Base-by-base conservation (phyloP, 106 monocot species). In the Phalaenopsis aphrodite region DNA sequence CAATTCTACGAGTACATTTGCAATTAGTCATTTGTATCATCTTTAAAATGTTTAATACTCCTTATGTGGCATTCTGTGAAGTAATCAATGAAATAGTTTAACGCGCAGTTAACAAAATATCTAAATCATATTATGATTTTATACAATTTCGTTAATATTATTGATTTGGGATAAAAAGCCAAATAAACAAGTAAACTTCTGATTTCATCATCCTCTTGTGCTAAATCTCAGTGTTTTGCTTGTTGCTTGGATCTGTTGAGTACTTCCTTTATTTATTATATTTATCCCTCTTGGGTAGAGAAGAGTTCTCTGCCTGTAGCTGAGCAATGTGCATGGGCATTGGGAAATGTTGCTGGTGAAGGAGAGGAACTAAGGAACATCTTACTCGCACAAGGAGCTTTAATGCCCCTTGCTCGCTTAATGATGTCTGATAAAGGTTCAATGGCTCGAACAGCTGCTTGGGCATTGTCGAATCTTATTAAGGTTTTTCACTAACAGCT, bases 341-440 rank as follows among this genome's bases (percentile, higher is more conserved):
- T 99, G 80, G 98, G 98, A 48, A 99, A 99, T 85, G 89, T 99
- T 82, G 94, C 94, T 82, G 98, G 94, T 78, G 98, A 99, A 91
- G 94, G 87, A 75, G 87, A 86, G 23, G 92, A 99, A 36, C 57
- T 99, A 73, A 92, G 98, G 77, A 91, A 87, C 80, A 84, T 88
- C 81, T 88, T 99, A 82, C 79, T 94, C 49, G 89, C 92, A 75
- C 98, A 94, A 84, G 94, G 92, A 78, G 91, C 86, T 83, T 85
- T 99, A 58, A 83, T 86, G 49, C 98, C 94, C 38, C 92, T 99
- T 77, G 87, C 89, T 78, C 87, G 98, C 42, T 84, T 99, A 86
- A 87, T 99, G 85, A 47, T 93, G 67, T 90, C 92, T 68, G 85
- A 87, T 79, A 94, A 91, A 75, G 89, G 85, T 75, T 94, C 98